These are phyloP conservation scores for Colletotrichum costaricense DNA, from an alignment of 2,329 filamentous ascomycete genomes.

Conservation along the genomic window DNA sequence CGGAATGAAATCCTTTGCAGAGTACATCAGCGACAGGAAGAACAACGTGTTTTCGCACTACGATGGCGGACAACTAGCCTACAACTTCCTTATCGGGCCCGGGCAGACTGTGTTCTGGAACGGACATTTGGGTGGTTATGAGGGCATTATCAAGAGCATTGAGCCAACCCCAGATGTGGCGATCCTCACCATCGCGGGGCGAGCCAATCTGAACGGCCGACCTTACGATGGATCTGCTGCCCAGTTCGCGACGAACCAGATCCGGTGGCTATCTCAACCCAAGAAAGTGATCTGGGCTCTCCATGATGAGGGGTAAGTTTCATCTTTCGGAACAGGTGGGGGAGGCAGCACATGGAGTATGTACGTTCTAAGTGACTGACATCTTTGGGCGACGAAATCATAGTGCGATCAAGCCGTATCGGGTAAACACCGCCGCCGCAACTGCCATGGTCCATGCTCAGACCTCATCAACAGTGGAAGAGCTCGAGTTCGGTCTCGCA, in stretches of 20 bases:
- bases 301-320: slow-evolving; percentile 8
- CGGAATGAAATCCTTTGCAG: neutral
- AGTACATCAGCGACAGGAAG: neutral
- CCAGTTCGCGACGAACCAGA: slow-evolving; percentile 2
- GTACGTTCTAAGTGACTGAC: no score
- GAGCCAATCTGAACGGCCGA: slow-evolving; percentile 14
- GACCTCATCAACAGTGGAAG: no score
- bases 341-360: no score
- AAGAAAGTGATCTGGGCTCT: slow-evolving; percentile 6
- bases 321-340: no score
- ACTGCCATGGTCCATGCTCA: no score
- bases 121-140: slow-evolving; percentile 5
- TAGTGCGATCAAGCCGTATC: no score
- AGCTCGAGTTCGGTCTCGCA: no score
- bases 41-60: neutral
- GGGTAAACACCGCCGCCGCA: no score
- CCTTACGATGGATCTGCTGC: slow-evolving; percentile 16
- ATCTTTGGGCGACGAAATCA: no score
- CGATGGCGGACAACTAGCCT: neutral
- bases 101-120: neutral
- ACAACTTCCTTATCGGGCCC: neutral
- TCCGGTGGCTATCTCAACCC: slow-evolving; percentile 11
- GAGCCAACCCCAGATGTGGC: neutral
- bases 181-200: slow-evolving; percentile 6
- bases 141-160: slow-evolving; percentile 3